A percentile compares a stretch with the other conserved stretches of the same genome.
phyloP scores from a whole-genome alignment of 257 asterid genomes.

The Jacaranda mimosifolia region DNA sequence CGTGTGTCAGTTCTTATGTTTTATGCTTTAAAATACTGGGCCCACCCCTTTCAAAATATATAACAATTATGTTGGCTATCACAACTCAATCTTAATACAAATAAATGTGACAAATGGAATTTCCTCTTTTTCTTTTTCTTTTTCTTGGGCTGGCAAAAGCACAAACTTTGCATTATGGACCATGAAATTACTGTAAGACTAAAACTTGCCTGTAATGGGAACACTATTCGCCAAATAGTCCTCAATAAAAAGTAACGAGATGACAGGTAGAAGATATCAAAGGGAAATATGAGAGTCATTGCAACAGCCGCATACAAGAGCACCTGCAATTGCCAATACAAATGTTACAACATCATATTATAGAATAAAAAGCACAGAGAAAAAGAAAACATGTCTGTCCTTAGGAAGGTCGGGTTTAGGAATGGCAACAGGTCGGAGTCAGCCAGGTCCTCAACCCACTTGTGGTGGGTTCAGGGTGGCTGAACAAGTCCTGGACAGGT shows the following conservation, averaged over 20 bases:
- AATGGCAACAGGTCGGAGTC: too few species aligned
- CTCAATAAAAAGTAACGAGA: slow-evolving; percentile 92
- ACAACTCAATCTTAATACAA: slow-evolving; percentile 19
- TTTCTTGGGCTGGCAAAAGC: neutral
- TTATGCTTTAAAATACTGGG: slow-evolving; percentile 18
- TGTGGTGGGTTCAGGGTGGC: too few species aligned
- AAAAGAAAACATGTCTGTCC: neutral
- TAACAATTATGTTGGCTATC: slow-evolving; percentile 1
- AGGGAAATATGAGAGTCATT: slow-evolving; percentile 90
- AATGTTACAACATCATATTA: slow-evolving; percentile 31
- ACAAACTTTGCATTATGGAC: slow-evolving; percentile 9
- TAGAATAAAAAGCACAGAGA: slow-evolving; percentile 8
- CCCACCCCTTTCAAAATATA: slow-evolving; percentile 15
- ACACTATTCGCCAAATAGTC: slow-evolving; percentile 85
- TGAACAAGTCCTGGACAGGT: too few species aligned
- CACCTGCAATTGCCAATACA: slow-evolving; percentile 68
- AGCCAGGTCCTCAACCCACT: too few species aligned
- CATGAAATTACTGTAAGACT: slow-evolving; percentile 25
- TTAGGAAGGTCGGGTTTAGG: slow-evolving; percentile 13
- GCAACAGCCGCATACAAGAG: slow-evolving; percentile 83
- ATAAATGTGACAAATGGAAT: slow-evolving; percentile 10
- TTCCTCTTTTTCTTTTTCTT: neutral
- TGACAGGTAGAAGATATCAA: slow-evolving; percentile 88
- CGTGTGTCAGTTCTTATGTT: slow-evolving; percentile 6
- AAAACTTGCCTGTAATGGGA: slow-evolving; percentile 92